These are phyloP conservation scores for Aureoboletus auriporus DNA, from an alignment of 768 basidiomycete genomes.

Conservation along the genomic window DNA sequence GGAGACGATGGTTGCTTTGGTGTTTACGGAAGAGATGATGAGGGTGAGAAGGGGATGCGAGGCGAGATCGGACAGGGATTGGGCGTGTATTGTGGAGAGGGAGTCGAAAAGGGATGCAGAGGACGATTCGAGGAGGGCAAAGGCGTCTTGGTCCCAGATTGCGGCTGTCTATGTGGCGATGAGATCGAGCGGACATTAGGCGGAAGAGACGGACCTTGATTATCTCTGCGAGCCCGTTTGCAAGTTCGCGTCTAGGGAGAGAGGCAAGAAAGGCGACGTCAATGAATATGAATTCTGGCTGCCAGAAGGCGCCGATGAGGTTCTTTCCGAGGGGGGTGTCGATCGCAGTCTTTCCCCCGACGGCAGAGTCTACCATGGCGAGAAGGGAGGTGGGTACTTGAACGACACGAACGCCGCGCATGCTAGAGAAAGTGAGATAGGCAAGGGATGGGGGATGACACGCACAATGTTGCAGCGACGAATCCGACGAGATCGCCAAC, in stretches of 20 bases:
- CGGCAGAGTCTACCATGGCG: conserved; percentile 97
- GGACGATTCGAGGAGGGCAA: conserved; percentile 81
- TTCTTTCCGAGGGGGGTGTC: conserved; percentile 99
- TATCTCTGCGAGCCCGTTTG: conserved; percentile 99
- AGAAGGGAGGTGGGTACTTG: conserved; percentile 96
- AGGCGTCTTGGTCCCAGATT: conserved; percentile 95
- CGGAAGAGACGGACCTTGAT: conserved; percentile 66
- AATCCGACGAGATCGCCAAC: conserved; percentile 97
- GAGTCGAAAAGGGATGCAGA: conserved; percentile 84
- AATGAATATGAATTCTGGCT: conserved; percentile 96
- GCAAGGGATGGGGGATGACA: not conserved
- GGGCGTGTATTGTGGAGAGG: conserved; percentile 55
- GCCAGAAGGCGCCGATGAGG: conserved; percentile 97
- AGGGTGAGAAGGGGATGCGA: conserved; percentile 88
- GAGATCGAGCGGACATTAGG: not conserved
- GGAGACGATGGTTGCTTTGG: conserved; percentile 96
- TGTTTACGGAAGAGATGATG: conserved; percentile 89
- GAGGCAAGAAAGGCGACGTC: conserved; percentile 95
- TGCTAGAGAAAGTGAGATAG: conserved; percentile 46
- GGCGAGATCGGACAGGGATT: conserved; percentile 59
- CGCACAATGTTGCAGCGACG: conserved; percentile 95
- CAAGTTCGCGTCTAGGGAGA: conserved; percentile 86
- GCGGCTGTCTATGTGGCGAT: conserved; percentile 75
- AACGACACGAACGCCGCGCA: conserved; percentile 94
- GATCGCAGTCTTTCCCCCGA: conserved; percentile 99